Percentiles rank a stretch among this genome's conserved stretches.
These are phyloP conservation scores for Tilletiopsis washingtonensis DNA, from an alignment of 1,284 basidiomycete genomes.

Conservation along the genomic window DNA sequence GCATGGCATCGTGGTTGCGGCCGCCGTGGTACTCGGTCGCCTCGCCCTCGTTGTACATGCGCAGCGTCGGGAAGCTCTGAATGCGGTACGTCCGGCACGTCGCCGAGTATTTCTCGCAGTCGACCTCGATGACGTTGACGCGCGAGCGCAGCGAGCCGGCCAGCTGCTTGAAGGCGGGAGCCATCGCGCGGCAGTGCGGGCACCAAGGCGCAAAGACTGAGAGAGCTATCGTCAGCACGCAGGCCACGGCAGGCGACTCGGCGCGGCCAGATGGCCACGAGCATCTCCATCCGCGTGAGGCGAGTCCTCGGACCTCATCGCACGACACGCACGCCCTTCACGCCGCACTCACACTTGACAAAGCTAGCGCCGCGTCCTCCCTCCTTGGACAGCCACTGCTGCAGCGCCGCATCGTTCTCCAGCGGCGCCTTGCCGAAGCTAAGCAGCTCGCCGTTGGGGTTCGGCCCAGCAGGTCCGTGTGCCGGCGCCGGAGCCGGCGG, in stretches of 20 bases:
- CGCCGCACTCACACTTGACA: conserved; percentile 39
- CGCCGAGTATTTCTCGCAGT: conserved; percentile 31
- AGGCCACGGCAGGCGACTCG: too few relatives aligned
- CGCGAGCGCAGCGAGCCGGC: conserved; percentile 25
- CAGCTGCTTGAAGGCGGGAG: conserved; percentile 24
- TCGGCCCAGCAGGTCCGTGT: too few relatives aligned
- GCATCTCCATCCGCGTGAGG: too few relatives aligned
- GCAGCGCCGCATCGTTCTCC: conserved; percentile 19
- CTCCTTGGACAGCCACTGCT: conserved; percentile 22
- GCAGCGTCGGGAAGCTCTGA: conserved; percentile 30
- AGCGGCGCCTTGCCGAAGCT: conserved; percentile 26
- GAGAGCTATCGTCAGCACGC: too few relatives aligned
- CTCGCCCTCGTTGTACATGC: conserved; percentile 33
- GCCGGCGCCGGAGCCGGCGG: conserved; percentile 8
- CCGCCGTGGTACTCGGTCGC: conserved; percentile 29
- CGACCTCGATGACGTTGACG: conserved; percentile 40
- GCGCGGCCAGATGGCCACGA: neutral
- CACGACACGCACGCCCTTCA: too few relatives aligned
- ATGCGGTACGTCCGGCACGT: conserved; percentile 28
- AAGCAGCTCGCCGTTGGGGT: conserved; percentile 27
- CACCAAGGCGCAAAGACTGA: conserved; percentile 43
- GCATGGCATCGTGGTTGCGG: conserved; percentile 32
- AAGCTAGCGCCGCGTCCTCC: conserved; percentile 34
- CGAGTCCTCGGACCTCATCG: too few relatives aligned
- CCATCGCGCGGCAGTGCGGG: conserved; percentile 45